Conservation (phyloP, 331 rosid genomes). For the Ulmus americana region DNA sequence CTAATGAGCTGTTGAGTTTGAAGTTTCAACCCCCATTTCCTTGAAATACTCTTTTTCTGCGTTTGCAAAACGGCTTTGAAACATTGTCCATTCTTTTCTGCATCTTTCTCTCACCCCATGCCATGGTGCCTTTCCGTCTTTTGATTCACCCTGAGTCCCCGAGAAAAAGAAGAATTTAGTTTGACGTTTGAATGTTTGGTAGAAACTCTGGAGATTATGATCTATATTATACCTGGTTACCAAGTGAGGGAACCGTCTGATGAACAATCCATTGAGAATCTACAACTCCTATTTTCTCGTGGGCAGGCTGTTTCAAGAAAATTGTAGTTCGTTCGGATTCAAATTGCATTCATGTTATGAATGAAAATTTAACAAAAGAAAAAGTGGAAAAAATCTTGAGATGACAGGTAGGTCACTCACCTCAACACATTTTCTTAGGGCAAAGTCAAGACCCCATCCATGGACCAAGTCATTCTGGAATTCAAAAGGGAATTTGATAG, state of each 20-base stretch:
- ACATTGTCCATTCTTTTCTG: slow-evolving; percentile 88
- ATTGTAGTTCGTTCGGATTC: not conserved
- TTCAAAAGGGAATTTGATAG: slow-evolving; percentile 8
- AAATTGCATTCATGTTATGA: not conserved
- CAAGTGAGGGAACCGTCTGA: slow-evolving; percentile 83
- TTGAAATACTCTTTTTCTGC: slow-evolving; percentile 69
- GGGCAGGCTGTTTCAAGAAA: slow-evolving; percentile 63
- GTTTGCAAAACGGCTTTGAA: slow-evolving; percentile 55
- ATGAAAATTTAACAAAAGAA: not conserved
- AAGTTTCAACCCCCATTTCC: slow-evolving; percentile 39
- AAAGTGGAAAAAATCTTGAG: not conserved
- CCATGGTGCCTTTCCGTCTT: slow-evolving; percentile 70
- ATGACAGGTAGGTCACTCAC: slow-evolving; percentile 35
- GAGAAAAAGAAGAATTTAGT: not conserved
- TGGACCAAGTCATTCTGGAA: slow-evolving; percentile 95
- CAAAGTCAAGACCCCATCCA: slow-evolving; percentile 99
- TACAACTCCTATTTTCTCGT: slow-evolving; percentile 90
- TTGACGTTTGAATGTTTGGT: slow-evolving; percentile 1
- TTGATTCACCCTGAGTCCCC: slow-evolving; percentile 63
- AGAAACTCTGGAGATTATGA: slow-evolving; percentile 1
- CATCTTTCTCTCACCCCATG: slow-evolving; percentile 91
- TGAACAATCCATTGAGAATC: slow-evolving; percentile 96
- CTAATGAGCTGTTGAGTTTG: slow-evolving; percentile 40
- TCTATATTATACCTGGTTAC: slow-evolving; percentile 63
- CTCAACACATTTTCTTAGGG: slow-evolving; percentile 90